phyloP scores from a whole-genome alignment of 345 rosid genomes.

The Gossypium raimondii region DNA sequence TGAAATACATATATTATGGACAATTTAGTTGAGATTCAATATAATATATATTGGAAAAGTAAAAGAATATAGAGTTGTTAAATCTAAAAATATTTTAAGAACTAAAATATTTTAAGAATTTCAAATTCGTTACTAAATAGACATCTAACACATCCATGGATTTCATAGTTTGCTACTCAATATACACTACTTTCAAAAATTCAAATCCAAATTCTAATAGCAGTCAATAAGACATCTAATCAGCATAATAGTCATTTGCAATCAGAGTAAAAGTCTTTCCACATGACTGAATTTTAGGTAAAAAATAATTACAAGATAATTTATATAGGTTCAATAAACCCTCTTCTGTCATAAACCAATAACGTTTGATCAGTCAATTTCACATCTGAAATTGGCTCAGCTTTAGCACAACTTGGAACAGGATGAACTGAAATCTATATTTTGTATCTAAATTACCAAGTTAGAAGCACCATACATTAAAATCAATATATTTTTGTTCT shows the following conservation, averaged over 20 bases:
- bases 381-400: not conserved
- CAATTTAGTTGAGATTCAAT: too few relatives aligned
- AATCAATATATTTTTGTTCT: not conserved
- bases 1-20: too few relatives aligned
- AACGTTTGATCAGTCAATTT: not conserved
- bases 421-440: not conserved
- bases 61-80: too few relatives aligned
- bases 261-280: not conserved
- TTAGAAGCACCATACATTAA: conserved; percentile 2
- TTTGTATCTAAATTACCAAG: not conserved
- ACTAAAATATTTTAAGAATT: too few relatives aligned
- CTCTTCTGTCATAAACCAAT: not conserved
- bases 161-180: too few relatives aligned
- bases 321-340: not conserved
- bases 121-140: too few relatives aligned
- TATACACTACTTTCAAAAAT: too few relatives aligned
- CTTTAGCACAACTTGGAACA: not conserved
- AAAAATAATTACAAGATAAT: not conserved
- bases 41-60: too few relatives aligned
- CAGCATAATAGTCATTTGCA: not conserved
- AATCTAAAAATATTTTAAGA: too few relatives aligned
- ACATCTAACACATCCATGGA: too few relatives aligned
- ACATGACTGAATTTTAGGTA: not conserved
- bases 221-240: not conserved
- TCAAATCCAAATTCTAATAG: not conserved